Evolutionary conservation across 306 rosid species (phyloP).

Genomic region (Dryas drummondii): DNA sequence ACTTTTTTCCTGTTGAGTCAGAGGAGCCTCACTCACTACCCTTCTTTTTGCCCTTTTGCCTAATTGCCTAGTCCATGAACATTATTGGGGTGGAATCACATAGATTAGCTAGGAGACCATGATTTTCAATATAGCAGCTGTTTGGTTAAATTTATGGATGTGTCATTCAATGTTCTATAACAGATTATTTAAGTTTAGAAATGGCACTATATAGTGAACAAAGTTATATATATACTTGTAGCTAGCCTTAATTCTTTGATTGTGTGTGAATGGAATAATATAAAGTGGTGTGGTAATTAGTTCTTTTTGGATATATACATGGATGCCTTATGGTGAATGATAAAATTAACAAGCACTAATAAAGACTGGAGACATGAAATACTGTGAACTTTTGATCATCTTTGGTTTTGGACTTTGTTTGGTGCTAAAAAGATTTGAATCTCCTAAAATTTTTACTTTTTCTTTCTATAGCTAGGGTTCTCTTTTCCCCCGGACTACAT

Average conservation of each 20-base stretch:
- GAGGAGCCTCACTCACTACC: constrained; percentile 15
- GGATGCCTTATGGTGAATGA: background rate
- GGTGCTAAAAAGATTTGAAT: constrained; percentile 56
- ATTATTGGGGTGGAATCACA: too few relatives aligned
- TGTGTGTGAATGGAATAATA: background rate
- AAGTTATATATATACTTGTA: background rate
- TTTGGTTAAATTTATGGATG: too few relatives aligned
- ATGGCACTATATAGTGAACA: too few relatives aligned
- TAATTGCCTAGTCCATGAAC: background rate
- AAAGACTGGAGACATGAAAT: constrained; percentile 26
- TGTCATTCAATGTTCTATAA: too few relatives aligned
- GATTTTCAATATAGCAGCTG: too few relatives aligned
- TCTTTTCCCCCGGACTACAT: constrained; percentile 33
- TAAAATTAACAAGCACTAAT: constrained; percentile 7
- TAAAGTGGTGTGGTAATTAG: constrained; percentile 5
- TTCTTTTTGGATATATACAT: constrained; percentile 28
- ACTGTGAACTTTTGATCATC: constrained; percentile 47
- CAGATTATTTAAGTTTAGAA: too few relatives aligned
- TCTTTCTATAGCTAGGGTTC: constrained; percentile 20
- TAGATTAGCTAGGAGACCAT: too few relatives aligned
- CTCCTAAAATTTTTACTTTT: constrained; percentile 32
- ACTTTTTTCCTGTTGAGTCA: constrained; percentile 22
- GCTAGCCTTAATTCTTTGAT: too few relatives aligned
- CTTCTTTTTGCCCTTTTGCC: background rate
- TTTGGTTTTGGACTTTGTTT: constrained; percentile 43